phyloP scores from a whole-genome alignment of 2,329 filamentous ascomycete species.

The Stagonosporopsis vannaccii region DNA sequence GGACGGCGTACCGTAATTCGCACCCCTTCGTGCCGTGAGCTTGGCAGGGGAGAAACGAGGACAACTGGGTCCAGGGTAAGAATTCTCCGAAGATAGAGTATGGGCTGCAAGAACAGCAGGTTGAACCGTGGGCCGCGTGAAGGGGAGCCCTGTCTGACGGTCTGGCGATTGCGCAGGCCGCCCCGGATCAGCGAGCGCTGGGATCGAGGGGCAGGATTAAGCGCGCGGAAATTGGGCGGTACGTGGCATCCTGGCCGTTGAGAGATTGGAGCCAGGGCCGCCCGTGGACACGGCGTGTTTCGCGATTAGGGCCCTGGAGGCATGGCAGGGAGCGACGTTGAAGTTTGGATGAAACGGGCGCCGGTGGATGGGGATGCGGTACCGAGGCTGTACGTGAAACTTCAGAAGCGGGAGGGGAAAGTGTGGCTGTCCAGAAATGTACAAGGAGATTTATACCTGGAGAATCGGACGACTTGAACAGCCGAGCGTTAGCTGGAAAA shows the following conservation, averaged over 20 bases:
- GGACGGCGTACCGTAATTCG: background rate
- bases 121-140: background rate
- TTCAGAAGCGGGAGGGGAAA: background rate
- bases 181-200: constrained; percentile 12
- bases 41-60: constrained; percentile 1
- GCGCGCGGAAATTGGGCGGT: constrained; percentile 7
- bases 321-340: constrained; percentile 7
- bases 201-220: constrained; percentile 10
- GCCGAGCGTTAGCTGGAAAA: background rate
- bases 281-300: background rate
- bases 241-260: background rate
- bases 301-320: background rate
- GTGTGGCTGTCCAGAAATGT: background rate
- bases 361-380: background rate
- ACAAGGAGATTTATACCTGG: background rate
- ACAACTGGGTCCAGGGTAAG: constrained; percentile 4
- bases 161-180: background rate
- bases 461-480: background rate
- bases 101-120: background rate
- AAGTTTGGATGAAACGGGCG: constrained; percentile 3
- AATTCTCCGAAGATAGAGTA: constrained; percentile 8
- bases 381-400: constrained; percentile 14
- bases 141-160: constrained; percentile 1
- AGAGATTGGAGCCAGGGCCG: background rate
- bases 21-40: background rate